Conservation (phyloP, 2,329 filamentous ascomycete species). For the Mycogone perniciosa region DNA sequence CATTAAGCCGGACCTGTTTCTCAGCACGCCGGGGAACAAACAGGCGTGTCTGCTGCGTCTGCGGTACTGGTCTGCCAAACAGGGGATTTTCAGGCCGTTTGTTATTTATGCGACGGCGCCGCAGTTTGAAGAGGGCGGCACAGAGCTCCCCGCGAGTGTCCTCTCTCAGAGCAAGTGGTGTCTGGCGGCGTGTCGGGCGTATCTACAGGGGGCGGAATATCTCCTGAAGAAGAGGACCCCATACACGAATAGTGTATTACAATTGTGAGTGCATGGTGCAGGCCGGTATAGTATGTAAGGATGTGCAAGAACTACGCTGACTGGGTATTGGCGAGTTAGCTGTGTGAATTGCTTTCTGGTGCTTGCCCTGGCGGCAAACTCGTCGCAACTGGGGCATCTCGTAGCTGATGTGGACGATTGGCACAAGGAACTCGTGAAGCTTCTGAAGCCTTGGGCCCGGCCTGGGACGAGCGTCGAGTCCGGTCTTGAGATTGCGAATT, state of each 20-base stretch:
- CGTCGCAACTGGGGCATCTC: slow-evolving; percentile 10
- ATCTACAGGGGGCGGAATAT: slow-evolving; percentile 2
- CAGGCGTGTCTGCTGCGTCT: slow-evolving; percentile 15
- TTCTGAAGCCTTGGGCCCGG: slow-evolving; percentile 14
- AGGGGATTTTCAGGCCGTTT: slow-evolving; percentile 16
- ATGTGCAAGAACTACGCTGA: background rate
- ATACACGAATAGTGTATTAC: slow-evolving; percentile 13
- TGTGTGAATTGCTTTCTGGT: slow-evolving; percentile 10
- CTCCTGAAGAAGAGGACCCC: slow-evolving; percentile 13
- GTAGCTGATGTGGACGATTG: slow-evolving; percentile 12
- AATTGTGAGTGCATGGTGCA: slow-evolving; percentile 9
- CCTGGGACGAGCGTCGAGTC: slow-evolving; percentile 14
- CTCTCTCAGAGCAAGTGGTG: slow-evolving; percentile 8
- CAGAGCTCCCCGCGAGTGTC: slow-evolving; percentile 8
- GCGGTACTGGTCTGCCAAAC: slow-evolving; percentile 18
- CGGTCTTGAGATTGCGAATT: slow-evolving; percentile 11
- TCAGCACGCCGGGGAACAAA: slow-evolving; percentile 6
- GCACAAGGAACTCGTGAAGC: slow-evolving; percentile 3
- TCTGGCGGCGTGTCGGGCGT: slow-evolving; percentile 12
- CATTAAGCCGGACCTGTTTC: slow-evolving; percentile 19
- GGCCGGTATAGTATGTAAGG: background rate
- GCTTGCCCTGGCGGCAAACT: slow-evolving; percentile 14
- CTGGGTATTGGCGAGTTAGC: background rate
- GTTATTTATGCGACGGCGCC: slow-evolving; percentile 15
- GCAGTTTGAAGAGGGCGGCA: slow-evolving; percentile 7